These are phyloP conservation scores for Suillus subaureus DNA, from an alignment of 768 basidiomycete genomes.

Conservation along the genomic window DNA sequence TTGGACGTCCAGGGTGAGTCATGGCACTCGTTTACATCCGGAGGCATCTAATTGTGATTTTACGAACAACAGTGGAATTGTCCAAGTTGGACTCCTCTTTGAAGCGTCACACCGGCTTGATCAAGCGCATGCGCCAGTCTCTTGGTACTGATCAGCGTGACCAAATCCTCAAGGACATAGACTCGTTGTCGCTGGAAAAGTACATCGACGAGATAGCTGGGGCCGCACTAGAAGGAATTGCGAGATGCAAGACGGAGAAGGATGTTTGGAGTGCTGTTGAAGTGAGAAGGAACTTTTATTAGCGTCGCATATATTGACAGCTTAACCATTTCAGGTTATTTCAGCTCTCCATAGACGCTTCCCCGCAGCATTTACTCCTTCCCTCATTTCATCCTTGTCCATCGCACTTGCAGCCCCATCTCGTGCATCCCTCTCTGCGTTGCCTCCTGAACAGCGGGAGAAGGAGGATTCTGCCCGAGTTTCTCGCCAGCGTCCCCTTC, in stretches of 20 bases:
- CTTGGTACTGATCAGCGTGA: conserved; percentile 82
- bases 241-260: conserved; percentile 87
- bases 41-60: conserved; percentile 13
- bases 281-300: conserved; percentile 46
- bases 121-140: conserved; percentile 89
- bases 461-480: conserved; percentile 87
- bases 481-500: conserved; percentile 77
- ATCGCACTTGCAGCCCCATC: conserved; percentile 61
- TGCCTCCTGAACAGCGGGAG: conserved; percentile 81
- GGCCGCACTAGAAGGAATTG: conserved; percentile 83
- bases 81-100: conserved; percentile 90
- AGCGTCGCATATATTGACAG: neutral
- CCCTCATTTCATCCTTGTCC: conserved; percentile 61
- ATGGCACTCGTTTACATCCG: neutral
- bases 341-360: conserved; percentile 89
- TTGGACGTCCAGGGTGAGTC: conserved; percentile 50
- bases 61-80: conserved; percentile 47
- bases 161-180: conserved; percentile 90
- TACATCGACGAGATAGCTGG: conserved; percentile 94
- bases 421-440: conserved; percentile 52
- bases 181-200: conserved; percentile 88
- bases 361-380: conserved; percentile 74
- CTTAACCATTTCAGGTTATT: conserved; percentile 61
- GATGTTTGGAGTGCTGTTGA: conserved; percentile 93
- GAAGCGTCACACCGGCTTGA: conserved; percentile 93